A percentile compares a stretch with the other conserved stretches of the same genome.
These are phyloP conservation scores for Phycomyces blakesleeanus DNA, from an alignment of 192 early-diverging fungal genomes.

Conservation along the genomic window DNA sequence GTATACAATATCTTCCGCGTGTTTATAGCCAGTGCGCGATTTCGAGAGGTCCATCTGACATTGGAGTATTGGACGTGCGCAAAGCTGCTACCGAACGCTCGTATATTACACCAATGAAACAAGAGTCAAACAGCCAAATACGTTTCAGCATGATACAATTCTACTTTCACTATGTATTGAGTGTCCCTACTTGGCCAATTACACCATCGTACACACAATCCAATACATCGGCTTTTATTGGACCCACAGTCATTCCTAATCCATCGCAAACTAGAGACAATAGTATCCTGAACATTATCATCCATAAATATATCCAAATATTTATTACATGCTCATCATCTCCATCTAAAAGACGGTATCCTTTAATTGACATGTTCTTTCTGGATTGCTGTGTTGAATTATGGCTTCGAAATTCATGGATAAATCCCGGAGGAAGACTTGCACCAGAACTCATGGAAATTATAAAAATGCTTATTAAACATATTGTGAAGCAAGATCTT, in stretches of 20 bases:
- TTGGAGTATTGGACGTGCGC: neutral
- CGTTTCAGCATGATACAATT: neutral
- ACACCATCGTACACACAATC: neutral
- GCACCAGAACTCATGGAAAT: neutral
- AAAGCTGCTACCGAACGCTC: neutral
- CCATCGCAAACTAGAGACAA: neutral
- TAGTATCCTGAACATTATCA: neutral
- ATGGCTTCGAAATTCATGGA: neutral
- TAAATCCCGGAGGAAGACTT: neutral
- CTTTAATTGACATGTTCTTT: neutral
- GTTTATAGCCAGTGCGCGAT: neutral
- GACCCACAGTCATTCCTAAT: neutral
- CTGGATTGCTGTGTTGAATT: neutral
- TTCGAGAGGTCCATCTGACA: neutral
- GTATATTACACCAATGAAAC: neutral
- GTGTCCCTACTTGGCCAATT: neutral
- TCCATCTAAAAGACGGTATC: neutral
- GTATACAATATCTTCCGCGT: neutral
- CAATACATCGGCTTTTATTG: neutral
- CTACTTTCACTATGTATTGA: neutral
- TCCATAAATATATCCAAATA: neutral
- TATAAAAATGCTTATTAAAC: neutral
- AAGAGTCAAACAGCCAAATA: neutral
- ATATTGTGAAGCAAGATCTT: neutral
- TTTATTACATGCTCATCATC: neutral